A percentile compares a stretch with the other conserved stretches of the same genome.
phyloP scores from a whole-genome alignment of 140 eudicot species.

The Stevia rebaudiana region DNA sequence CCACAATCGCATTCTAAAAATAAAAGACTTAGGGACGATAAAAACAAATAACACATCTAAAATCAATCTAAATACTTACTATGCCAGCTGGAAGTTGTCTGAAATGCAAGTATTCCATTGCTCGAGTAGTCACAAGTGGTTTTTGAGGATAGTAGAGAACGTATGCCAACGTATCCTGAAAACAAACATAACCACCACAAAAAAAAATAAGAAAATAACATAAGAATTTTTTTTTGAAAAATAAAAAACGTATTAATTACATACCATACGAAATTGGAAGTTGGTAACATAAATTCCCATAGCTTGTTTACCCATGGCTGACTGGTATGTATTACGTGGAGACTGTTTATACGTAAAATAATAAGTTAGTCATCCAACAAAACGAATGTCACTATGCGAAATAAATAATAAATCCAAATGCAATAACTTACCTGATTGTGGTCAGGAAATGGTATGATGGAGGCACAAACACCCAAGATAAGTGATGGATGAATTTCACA shows the following conservation, averaged over 20 bases:
- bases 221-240: too few species aligned
- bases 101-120: slow-evolving; percentile 95
- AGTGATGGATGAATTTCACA: slow-evolving; percentile 97
- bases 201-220: neutral
- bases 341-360: slow-evolving; percentile 42
- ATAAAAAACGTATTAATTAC: neutral
- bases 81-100: slow-evolving; percentile 99
- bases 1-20: slow-evolving; percentile 80
- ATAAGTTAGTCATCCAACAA: neutral
- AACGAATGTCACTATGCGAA: neutral
- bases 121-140: slow-evolving; percentile 93
- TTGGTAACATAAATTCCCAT: slow-evolving; percentile 97
- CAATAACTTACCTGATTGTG: slow-evolving; percentile 66
- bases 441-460: slow-evolving; percentile 96
- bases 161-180: slow-evolving; percentile 92
- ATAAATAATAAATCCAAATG: neutral
- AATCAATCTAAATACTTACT: too few species aligned
- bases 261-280: slow-evolving; percentile 83
- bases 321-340: slow-evolving; percentile 95
- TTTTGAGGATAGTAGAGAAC: slow-evolving; percentile 95
- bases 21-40: neutral
- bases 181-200: neutral
- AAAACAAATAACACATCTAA: too few species aligned
- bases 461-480: slow-evolving; percentile 96
- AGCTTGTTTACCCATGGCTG: slow-evolving; percentile 99